Evolutionary conservation across 768 basidiomycete genomes (phyloP).

Genomic region (Pleurotus pulmonarius): DNA sequence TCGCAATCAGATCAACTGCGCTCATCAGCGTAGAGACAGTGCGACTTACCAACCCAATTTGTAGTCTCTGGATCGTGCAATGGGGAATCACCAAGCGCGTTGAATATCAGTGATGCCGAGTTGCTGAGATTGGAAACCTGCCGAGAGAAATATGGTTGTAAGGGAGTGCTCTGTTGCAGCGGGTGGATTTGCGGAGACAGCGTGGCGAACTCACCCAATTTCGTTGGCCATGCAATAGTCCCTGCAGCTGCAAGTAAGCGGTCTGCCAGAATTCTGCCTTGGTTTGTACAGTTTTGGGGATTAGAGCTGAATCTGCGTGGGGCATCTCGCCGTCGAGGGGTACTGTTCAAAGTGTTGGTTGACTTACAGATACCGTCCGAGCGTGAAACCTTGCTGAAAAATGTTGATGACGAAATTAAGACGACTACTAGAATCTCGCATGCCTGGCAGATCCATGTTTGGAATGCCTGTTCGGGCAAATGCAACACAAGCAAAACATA

Average conservation of each 20-base stretch:
- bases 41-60: slow-evolving; percentile 89
- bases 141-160: slow-evolving; percentile 2
- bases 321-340: slow-evolving; percentile 45
- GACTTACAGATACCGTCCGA: too few species aligned
- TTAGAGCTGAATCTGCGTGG: slow-evolving; percentile 75
- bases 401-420: too few species aligned
- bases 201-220: slow-evolving; percentile 60
- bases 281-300: slow-evolving; percentile 65
- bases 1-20: neutral
- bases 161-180: neutral
- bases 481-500: too few species aligned
- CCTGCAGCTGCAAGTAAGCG: slow-evolving; percentile 58
- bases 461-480: too few species aligned
- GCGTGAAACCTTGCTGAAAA: too few species aligned
- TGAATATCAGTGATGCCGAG: slow-evolving; percentile 76
- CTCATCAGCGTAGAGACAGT: neutral
- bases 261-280: slow-evolving; percentile 83
- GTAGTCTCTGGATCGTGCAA: slow-evolving; percentile 69
- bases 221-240: slow-evolving; percentile 61
- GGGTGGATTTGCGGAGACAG: neutral
- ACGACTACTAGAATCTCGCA: too few species aligned
- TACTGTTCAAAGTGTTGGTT: too few species aligned
- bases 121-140: slow-evolving; percentile 89
- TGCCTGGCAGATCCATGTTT: too few species aligned
- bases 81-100: slow-evolving; percentile 66